These are phyloP conservation scores for Eucalyptus regnans DNA, from an alignment of 345 rosid genomes.

Conservation along the genomic window DNA sequence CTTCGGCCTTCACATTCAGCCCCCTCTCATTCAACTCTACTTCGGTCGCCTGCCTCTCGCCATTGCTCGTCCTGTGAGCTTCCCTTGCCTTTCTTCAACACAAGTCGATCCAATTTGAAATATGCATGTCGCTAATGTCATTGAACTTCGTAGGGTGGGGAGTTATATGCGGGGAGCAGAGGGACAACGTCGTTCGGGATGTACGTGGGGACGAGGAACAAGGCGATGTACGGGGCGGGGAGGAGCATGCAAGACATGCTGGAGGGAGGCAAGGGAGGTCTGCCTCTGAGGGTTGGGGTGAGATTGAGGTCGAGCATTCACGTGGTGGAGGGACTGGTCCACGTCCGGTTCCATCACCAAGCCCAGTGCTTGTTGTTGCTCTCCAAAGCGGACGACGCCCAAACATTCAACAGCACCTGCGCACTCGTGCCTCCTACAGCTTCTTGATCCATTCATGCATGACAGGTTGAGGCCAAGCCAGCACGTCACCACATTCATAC, in stretches of 20 bases:
- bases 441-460: neutral
- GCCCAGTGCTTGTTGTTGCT: conserved; percentile 44
- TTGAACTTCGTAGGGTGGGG: conserved; percentile 21
- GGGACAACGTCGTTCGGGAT: conserved; percentile 24
- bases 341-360: conserved; percentile 39
- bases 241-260: conserved; percentile 69
- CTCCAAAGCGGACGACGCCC: neutral
- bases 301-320: conserved; percentile 27
- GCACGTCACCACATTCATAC: neutral
- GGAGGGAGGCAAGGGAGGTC: conserved; percentile 39
- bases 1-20: conserved; percentile 63
- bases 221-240: conserved; percentile 84
- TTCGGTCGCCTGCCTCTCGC: conserved; percentile 62
- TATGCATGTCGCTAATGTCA: neutral
- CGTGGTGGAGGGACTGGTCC: conserved; percentile 48
- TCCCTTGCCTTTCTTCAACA: neutral
- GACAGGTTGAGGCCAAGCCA: neutral
- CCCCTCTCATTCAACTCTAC: conserved; percentile 40
- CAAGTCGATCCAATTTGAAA: neutral
- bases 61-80: conserved; percentile 24
- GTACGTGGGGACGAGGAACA: conserved; percentile 44
- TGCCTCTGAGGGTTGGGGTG: conserved; percentile 39
- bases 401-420: neutral
- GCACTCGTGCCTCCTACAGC: neutral
- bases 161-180: conserved; percentile 35